Evolutionary conservation across 305 asterid species (phyloP), one percentile per base, ranked within the genome.

Genomic region (Fraxinus paxiana): DNA sequence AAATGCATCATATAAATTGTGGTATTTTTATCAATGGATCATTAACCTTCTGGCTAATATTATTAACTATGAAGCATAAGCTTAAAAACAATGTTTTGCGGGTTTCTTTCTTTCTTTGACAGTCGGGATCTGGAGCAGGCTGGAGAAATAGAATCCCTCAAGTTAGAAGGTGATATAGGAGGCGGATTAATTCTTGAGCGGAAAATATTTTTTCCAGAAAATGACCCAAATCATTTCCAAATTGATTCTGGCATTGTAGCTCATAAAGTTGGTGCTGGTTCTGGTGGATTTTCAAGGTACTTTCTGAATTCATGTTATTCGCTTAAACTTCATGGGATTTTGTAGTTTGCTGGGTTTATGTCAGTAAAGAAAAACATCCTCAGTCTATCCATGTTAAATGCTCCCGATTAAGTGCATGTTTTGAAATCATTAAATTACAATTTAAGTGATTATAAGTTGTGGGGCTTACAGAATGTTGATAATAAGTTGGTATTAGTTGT

Each of bases 251-350:
- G 89, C 79, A 91, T 94, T 83, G 87, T 92, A 46, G 97, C 98
- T 80, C 89, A 87, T 30, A 90, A 88, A 70, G 97, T 94, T 76
- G 99, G 98, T 86, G 98, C 98, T 41, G 98, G 99, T 74, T 96
- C 99, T 75, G 99, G 99, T 84, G 99, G 99, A 84, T 96, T 86
- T 88, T 96, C 98, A 76, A 94, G 98, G 98, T 96, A 18, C 12
- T 77, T 31, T 7, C 18, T 15, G 24, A 31, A 31, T 30, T 12
- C 75, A 13, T 31, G 9, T 30, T 35, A 6, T 65, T 78, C 51
- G 37, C 43, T 35, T 80, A 24, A 30, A 20, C 56, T 74, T 73
- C 35, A 74, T 35, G 79, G 63, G 35, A 41, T 70, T 70, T 30
- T 63, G 77, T 76, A 46, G 41, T 51, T 37, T 72, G 26, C 65